phyloP scores from a whole-genome alignment of 78 protist genomes.

The Blattamonas nauphoetae region DNA sequence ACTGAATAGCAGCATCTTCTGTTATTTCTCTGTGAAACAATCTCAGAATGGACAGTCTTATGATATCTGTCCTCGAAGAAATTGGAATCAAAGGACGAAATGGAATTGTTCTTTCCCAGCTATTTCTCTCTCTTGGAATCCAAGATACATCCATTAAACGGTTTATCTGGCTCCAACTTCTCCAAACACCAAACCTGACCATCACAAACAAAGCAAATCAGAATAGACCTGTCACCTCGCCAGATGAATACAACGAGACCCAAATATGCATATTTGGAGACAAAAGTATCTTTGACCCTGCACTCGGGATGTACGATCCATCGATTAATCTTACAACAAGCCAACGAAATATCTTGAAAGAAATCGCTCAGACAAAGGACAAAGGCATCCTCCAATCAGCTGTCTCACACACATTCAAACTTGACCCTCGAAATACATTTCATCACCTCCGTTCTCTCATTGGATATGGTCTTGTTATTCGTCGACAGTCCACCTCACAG shows the following conservation, averaged over 20 bases:
- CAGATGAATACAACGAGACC: neutral
- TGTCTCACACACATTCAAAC: neutral
- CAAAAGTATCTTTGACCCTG: neutral
- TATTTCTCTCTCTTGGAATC: neutral
- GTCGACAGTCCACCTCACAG: neutral
- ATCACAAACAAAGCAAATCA: neutral
- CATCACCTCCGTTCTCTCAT: neutral
- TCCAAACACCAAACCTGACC: neutral
- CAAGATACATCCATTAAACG: neutral
- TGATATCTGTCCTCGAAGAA: neutral
- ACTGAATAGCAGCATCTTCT: no score
- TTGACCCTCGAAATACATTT: neutral
- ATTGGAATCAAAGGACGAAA: neutral
- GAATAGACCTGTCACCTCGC: neutral
- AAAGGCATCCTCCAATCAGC: neutral
- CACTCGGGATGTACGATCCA: neutral
- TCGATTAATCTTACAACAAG: neutral
- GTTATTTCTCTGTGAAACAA: neutral
- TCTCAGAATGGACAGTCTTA: neutral
- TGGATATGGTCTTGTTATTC: neutral
- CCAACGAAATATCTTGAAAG: neutral
- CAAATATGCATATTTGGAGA: neutral
- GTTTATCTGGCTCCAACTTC: neutral
- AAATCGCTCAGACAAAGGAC: neutral
- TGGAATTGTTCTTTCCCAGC: neutral